A percentile compares a stretch with the other conserved stretches of the same genome.
phyloP scores from a whole-genome alignment of 148 eudicot genomes.

The Amaranthus palmeri region DNA sequence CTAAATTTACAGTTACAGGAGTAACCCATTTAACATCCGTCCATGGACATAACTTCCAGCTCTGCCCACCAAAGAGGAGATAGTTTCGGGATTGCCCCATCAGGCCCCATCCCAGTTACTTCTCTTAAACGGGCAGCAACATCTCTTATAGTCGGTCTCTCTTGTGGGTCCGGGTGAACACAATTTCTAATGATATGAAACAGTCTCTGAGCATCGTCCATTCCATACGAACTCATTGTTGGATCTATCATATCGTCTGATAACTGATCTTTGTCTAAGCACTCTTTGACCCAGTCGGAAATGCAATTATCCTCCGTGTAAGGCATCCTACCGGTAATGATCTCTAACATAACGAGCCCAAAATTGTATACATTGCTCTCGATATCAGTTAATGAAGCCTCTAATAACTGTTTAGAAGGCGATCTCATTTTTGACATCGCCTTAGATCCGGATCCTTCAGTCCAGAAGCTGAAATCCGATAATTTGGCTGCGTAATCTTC shows the following conservation, averaged over 20 bases:
- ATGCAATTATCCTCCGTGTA: slow-evolving; percentile 36
- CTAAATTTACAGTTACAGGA: slow-evolving; percentile 9
- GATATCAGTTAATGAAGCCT: slow-evolving; percentile 33
- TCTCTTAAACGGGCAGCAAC: slow-evolving; percentile 47
- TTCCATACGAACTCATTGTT: slow-evolving; percentile 36
- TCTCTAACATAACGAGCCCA: slow-evolving; percentile 69
- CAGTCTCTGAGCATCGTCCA: slow-evolving; percentile 44
- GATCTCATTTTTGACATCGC: slow-evolving; percentile 31
- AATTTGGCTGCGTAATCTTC: slow-evolving; percentile 93
- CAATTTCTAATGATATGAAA: slow-evolving; percentile 50
- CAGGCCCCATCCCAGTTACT: slow-evolving; percentile 58
- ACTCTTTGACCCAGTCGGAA: slow-evolving; percentile 54
- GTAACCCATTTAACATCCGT: slow-evolving; percentile 22
- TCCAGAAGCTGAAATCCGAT: slow-evolving; percentile 80
- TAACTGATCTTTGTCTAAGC: slow-evolving; percentile 34
- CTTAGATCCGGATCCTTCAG: slow-evolving; percentile 38
- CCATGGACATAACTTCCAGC: slow-evolving; percentile 65
- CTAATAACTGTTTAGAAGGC: slow-evolving; percentile 46
- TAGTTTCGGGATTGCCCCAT: slow-evolving; percentile 58
- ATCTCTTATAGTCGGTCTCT: slow-evolving; percentile 64
- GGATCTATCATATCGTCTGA: slow-evolving; percentile 62
- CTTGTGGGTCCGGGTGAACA: slow-evolving; percentile 42
- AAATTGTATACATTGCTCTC: slow-evolving; percentile 66
- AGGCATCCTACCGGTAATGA: slow-evolving; percentile 70
- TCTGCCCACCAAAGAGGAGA: slow-evolving; percentile 98